Conservation (phyloP, 2,329 filamentous ascomycete genomes). For the Botrytis porri region DNA sequence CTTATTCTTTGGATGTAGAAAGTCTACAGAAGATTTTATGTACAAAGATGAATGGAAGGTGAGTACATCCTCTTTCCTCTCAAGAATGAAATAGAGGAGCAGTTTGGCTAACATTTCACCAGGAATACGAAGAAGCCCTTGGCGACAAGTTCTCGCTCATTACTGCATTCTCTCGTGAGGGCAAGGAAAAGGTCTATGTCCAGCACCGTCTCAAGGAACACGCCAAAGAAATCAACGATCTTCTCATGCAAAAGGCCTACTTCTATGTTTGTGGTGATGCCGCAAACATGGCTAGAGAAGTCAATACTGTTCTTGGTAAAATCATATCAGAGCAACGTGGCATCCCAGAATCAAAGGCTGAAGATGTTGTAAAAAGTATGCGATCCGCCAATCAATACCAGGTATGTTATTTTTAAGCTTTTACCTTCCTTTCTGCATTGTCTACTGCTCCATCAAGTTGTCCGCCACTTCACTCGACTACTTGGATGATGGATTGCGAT, state of each 20-base stretch:
- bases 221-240: conserved; percentile 79
- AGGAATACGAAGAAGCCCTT: conserved; percentile 80
- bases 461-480: not conserved
- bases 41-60: conserved; percentile 93
- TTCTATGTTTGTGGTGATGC: conserved; percentile 99
- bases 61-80: conserved; percentile 42
- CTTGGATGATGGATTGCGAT: not conserved
- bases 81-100: not conserved
- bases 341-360: conserved; percentile 79
- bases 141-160: conserved; percentile 88
- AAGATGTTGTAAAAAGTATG: conserved; percentile 98
- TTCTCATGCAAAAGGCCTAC: conserved; percentile 83
- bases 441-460: not conserved
- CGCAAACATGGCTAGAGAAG: conserved; percentile 92
- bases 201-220: conserved; percentile 87
- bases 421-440: not conserved
- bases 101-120: conserved; percentile 28
- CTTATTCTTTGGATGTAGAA: conserved; percentile 94
- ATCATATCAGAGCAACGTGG: conserved; percentile 84
- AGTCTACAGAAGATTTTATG: conserved; percentile 82
- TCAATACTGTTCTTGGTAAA: conserved; percentile 80
- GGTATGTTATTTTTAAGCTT: conserved; percentile 46
- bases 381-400: conserved; percentile 93
- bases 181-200: conserved; percentile 88
- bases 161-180: conserved; percentile 92